phyloP scores from a whole-genome alignment of 2,329 filamentous ascomycete species.

The Aspergillus fumigatus region DNA sequence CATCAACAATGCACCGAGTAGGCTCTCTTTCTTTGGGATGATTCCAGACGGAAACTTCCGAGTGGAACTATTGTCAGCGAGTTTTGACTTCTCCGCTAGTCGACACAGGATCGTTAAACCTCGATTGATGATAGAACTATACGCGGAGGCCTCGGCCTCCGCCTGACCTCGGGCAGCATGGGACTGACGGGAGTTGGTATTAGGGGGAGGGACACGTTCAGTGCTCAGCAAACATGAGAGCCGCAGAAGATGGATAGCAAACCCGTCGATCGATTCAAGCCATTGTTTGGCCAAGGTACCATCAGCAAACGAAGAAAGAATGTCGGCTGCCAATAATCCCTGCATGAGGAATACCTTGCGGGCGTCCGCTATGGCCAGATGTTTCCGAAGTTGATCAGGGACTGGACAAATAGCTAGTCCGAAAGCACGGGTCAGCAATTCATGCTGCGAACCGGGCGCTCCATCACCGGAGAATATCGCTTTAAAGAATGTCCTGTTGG shows the following conservation, averaged over 20 bases:
- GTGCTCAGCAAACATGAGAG: constrained; percentile 69
- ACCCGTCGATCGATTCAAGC: constrained; percentile 79
- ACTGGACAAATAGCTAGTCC: constrained; percentile 79
- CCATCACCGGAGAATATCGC: constrained; percentile 73
- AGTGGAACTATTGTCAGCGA: constrained; percentile 50
- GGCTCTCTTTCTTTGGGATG: constrained; percentile 61
- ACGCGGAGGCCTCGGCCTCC: constrained; percentile 41
- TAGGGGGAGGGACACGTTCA: constrained; percentile 48
- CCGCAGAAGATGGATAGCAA: constrained; percentile 72
- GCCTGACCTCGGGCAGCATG: constrained; percentile 30
- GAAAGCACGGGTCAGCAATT: constrained; percentile 82
- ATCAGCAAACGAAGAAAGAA: constrained; percentile 74
- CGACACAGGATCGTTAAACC: constrained; percentile 64
- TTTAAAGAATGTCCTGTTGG: constrained; percentile 81
- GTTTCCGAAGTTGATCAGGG: constrained; percentile 63
- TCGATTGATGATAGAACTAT: constrained; percentile 58
- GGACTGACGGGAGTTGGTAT: constrained; percentile 31
- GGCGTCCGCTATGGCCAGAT: constrained; percentile 67
- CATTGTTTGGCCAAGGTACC: constrained; percentile 69
- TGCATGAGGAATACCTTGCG: constrained; percentile 90
- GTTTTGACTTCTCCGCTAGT: constrained; percentile 60
- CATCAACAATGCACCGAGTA: constrained; percentile 65
- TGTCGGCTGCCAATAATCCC: constrained; percentile 83
- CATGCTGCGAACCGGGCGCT: constrained; percentile 60
- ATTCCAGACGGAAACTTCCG: constrained; percentile 55